These are phyloP conservation scores for Alternaria consortialis DNA, from an alignment of 2,329 filamentous ascomycete genomes.

Conservation along the genomic window DNA sequence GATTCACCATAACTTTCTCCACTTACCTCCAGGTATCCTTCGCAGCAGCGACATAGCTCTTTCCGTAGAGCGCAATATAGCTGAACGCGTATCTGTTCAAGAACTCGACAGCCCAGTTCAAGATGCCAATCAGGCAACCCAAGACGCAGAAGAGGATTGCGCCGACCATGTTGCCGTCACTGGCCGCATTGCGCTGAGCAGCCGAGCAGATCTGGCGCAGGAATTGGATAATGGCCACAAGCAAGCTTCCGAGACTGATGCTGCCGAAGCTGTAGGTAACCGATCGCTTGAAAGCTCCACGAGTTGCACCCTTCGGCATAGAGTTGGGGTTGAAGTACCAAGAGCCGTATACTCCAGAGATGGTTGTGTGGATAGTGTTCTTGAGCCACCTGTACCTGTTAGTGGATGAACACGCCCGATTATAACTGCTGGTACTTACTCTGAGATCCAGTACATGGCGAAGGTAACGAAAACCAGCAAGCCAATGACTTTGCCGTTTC, in stretches of 20 bases:
- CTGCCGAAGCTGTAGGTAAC: constrained; percentile 93
- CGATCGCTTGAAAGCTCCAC: constrained; percentile 81
- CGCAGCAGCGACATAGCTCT: constrained; percentile 83
- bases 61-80: constrained; percentile 92
- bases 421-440: constrained; percentile 52
- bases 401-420: constrained; percentile 59
- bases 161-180: constrained; percentile 73
- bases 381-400: constrained; percentile 71
- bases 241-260: constrained; percentile 83
- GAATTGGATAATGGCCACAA: constrained; percentile 88
- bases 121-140: constrained; percentile 76
- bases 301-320: constrained; percentile 80
- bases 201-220: constrained; percentile 82
- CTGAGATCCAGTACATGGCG: constrained; percentile 91
- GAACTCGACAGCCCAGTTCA: constrained; percentile 88
- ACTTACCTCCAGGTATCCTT: constrained; percentile 82
- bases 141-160: constrained; percentile 76
- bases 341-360: constrained; percentile 87
- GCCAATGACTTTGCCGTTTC: constrained; percentile 80
- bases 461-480: constrained; percentile 89
- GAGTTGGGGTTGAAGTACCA: constrained; percentile 85
- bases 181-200: constrained; percentile 71
- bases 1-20: neutral
- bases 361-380: constrained; percentile 88
- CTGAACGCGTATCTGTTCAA: constrained; percentile 93